phyloP scores from a whole-genome alignment of 192 early-diverging fungal species.

The Umbelopsis sp. region DNA sequence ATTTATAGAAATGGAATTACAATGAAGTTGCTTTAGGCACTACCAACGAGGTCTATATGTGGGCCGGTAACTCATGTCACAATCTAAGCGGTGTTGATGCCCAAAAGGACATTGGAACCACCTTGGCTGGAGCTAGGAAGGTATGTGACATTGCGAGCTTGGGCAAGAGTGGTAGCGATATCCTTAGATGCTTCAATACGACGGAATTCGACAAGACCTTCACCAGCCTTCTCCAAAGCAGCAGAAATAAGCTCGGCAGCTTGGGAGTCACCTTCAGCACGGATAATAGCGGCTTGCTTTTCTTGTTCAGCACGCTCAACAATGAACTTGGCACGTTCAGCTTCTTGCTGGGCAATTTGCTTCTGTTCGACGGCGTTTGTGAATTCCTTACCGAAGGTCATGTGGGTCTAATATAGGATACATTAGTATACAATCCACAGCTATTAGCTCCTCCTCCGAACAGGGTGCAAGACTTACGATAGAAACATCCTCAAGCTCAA shows the following conservation, averaged over 20 bases:
- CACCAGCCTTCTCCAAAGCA: constrained; percentile 89
- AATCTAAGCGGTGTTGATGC: constrained; percentile 46
- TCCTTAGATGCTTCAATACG: constrained; percentile 97
- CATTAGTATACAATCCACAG: neutral
- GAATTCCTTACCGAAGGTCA: constrained; percentile 99
- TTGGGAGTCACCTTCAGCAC: constrained; percentile 96
- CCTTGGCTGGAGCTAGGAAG: constrained; percentile 68
- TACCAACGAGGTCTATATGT: neutral
- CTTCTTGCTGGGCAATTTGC: constrained; percentile 99
- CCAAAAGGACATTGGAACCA: constrained; percentile 76
- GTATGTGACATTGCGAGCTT: constrained; percentile 87
- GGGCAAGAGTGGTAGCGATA: constrained; percentile 86
- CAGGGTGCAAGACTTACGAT: constrained; percentile 68
- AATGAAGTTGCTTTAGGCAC: neutral
- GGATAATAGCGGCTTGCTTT: constrained; percentile 94
- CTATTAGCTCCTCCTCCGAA: neutral
- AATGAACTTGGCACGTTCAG: constrained; percentile 97
- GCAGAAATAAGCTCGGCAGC: constrained; percentile 93
- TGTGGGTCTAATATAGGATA: constrained; percentile 73
- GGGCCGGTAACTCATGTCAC: neutral
- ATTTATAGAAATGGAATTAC: neutral
- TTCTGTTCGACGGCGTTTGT: constrained; percentile 98
- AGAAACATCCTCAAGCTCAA: constrained; percentile 96
- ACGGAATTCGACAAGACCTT: constrained; percentile 91
- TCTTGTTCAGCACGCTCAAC: constrained; percentile 98